Evolutionary conservation across 495 filamentous ascomycete genomes (phyloP), one percentile per base, ranked within the genome.

Genomic region (Aspergillus sparsus): DNA sequence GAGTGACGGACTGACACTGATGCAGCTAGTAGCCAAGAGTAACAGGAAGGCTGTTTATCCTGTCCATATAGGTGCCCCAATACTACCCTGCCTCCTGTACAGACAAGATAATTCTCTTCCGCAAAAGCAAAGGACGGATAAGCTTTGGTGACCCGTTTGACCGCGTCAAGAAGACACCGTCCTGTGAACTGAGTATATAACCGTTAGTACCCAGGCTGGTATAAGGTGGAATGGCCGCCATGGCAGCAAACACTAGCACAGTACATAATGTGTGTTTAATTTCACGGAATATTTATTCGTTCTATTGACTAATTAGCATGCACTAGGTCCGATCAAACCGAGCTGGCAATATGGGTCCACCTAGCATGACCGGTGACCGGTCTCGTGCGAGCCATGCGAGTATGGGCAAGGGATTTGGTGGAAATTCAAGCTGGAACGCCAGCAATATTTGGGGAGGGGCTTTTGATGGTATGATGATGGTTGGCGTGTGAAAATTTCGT

Each of bases 361-460:
- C 79, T 12, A 69, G 66, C 31, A 68, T 78, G 62, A 74, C 71
- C 61, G 67, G 61, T 44, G 78, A 82, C 36, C 70, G 73, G 58
- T 49, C 71, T 31, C 73, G 75, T 37, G 66, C 70, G 41, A 63
- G 68, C n/a, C 73, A 78, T 57, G 68, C 52, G 33, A 68, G 66
- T 49, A 71, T 82, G 67, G 68, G 77, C 51, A 75, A 74, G 37
- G 68, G 77, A 36, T 79, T 83, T 68, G 69, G 75, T 70, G 69
- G 74, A 53, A 79, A 77, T 42, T 64, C 74, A 16, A 81, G 80
- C 73, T 85, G 84, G 75, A 80, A 74, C 18, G 77, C 68, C 62
- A 83, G 76, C 11, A 39, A 21, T 36, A 89, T 90, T 18, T 91
- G 87, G 87, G 78, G 81, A 41, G 84, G 77, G 66, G 71, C 67